Percentiles rank a stretch among this genome's conserved stretches.
Evolutionary conservation across 139 green algal genomes (phyloP).

Genomic region (Ulvella scutata): DNA sequence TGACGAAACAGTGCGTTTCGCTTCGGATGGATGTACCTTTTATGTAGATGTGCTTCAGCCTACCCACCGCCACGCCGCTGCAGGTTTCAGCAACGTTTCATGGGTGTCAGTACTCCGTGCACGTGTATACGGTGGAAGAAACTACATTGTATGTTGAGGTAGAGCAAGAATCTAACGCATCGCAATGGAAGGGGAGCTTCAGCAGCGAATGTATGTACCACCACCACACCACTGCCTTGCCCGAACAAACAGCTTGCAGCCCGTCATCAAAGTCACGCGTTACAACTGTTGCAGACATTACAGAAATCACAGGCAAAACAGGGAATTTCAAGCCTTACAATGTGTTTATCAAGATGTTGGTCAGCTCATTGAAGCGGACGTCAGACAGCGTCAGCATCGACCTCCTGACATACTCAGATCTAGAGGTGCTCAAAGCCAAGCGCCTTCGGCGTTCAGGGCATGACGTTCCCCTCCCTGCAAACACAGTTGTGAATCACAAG

Average conservation of each 20-base stretch:
- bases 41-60: not conserved
- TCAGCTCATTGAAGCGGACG: conserved; percentile 40
- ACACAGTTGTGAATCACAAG: conserved; percentile 43
- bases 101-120: conserved; percentile 25
- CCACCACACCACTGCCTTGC: not conserved
- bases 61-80: not conserved
- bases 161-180: conserved; percentile 39
- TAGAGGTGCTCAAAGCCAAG: conserved; percentile 54
- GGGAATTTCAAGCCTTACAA: conserved; percentile 75
- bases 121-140: conserved; percentile 17
- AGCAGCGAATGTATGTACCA: conserved; percentile 33
- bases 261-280: not conserved
- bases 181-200: conserved; percentile 54
- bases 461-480: not conserved
- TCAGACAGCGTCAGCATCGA: conserved; percentile 73
- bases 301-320: conserved; percentile 78
- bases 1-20: not conserved
- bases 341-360: conserved; percentile 75
- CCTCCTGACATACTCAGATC: conserved; percentile 65
- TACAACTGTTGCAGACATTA: conserved; percentile 46
- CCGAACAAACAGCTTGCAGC: not conserved
- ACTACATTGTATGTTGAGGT: conserved; percentile 46
- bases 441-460: not conserved
- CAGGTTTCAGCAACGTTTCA: conserved; percentile 36
- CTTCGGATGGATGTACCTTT: not conserved